A percentile compares a stretch with the other conserved stretches of the same genome.
These are phyloP conservation scores for Phaeosphaeriaceae sp. DNA, from an alignment of 2,329 filamentous ascomycete genomes.

Conservation along the genomic window DNA sequence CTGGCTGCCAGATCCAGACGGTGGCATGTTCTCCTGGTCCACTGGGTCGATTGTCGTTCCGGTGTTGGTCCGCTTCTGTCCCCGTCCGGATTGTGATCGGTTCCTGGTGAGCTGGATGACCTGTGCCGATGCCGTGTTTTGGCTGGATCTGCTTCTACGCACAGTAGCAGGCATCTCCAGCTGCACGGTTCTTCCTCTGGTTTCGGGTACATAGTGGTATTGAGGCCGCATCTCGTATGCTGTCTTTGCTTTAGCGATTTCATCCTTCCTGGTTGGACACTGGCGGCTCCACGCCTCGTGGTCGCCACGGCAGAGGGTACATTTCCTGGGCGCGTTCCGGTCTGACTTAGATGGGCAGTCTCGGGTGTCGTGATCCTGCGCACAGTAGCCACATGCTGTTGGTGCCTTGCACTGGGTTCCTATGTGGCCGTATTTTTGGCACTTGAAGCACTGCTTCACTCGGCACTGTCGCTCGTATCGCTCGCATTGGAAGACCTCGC, in stretches of 20 bases:
- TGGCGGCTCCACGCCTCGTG: too few relatives aligned
- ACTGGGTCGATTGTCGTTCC: slow-evolving; percentile 5
- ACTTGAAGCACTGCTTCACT: too few relatives aligned
- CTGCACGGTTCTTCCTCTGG: slow-evolving; percentile 1
- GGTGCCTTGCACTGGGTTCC: too few relatives aligned
- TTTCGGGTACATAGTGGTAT: slow-evolving; percentile 8
- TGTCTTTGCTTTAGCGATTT: slow-evolving; percentile 16
- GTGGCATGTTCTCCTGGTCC: slow-evolving; percentile 2
- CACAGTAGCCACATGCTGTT: too few relatives aligned
- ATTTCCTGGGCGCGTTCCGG: too few relatives aligned
- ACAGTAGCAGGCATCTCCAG: not conserved
- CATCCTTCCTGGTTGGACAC: slow-evolving; percentile 20
- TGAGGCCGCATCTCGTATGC: slow-evolving; percentile 14
- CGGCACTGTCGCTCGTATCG: too few relatives aligned
- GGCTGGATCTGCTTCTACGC: not conserved
- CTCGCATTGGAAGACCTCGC: too few relatives aligned
- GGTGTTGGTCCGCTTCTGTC: slow-evolving; percentile 12
- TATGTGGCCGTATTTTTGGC: too few relatives aligned
- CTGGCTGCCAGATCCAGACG: slow-evolving; percentile 3
- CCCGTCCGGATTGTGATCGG: slow-evolving; percentile 3
- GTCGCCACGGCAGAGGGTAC: too few relatives aligned
- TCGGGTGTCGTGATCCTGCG: too few relatives aligned
- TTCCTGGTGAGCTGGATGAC: slow-evolving; percentile 1
- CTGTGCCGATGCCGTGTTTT: not conserved
- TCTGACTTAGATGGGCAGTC: too few relatives aligned